phyloP scores from a whole-genome alignment of 139 green algal species.

The Closterium sp. region DNA sequence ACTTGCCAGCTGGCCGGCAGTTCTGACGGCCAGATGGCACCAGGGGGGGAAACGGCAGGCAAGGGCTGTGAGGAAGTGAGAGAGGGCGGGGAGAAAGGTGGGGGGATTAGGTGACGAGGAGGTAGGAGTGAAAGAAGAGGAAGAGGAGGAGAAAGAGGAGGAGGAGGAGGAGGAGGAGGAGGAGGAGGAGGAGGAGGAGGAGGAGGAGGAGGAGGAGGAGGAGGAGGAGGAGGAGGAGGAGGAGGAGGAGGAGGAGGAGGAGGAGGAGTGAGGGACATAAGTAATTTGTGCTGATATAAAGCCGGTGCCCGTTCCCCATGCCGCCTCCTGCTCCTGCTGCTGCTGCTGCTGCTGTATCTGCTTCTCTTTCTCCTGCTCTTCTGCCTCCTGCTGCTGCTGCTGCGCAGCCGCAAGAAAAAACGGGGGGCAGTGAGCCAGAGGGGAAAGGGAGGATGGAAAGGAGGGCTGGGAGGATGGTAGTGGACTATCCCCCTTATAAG shows the following conservation, averaged over 20 bases:
- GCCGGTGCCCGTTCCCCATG: not conserved
- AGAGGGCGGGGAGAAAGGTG: not conserved
- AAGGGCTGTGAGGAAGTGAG: not conserved
- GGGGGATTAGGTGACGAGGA: not conserved
- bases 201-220: not conserved
- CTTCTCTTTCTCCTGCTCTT: not conserved
- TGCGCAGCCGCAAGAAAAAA: not conserved
- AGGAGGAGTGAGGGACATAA: not conserved
- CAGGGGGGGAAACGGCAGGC: not conserved
- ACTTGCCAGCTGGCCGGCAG: not conserved
- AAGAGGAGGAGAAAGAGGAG: too few species aligned
- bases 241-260: not conserved
- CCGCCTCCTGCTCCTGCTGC: not conserved
- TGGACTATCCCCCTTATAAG: too few species aligned
- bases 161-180: not conserved
- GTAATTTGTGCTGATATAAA: not conserved
- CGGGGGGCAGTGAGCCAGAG: not conserved
- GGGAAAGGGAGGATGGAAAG: not conserved
- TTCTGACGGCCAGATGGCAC: not conserved
- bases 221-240: not conserved
- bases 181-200: not conserved
- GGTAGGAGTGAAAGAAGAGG: not conserved
- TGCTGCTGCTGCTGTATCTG: not conserved
- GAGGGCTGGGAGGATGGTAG: not conserved
- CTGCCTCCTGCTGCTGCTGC: not conserved